Evolutionary conservation across 2,329 filamentous ascomycete genomes (phyloP).

Genomic region (Huntiella bhutanensis): DNA sequence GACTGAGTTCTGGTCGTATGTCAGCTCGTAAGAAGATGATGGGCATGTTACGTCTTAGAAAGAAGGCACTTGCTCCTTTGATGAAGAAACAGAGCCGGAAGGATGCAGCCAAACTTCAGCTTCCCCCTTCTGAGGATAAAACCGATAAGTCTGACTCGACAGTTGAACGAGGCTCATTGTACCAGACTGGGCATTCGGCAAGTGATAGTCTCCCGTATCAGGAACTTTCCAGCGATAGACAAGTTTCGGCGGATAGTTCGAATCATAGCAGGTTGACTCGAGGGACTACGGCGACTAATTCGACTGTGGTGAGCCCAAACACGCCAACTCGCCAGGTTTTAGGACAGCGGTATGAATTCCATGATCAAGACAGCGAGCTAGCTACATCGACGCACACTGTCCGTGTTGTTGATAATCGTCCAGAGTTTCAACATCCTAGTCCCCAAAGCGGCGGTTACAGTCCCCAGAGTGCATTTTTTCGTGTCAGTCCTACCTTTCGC

Average conservation of each 20-base stretch:
- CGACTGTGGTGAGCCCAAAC: neutral
- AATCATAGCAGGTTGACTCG: constrained; percentile 2
- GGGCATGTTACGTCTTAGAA: constrained; percentile 4
- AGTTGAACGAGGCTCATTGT: neutral
- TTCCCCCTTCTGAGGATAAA: neutral
- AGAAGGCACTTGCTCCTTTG: constrained; percentile 8
- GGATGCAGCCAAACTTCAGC: neutral
- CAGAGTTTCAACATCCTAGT: constrained; percentile 9
- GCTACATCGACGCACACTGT: constrained; percentile 10
- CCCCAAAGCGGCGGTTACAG: constrained; percentile 8
- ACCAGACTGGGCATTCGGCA: neutral
- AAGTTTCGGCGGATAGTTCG: constrained; percentile 2
- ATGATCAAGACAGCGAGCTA: constrained; percentile 5
- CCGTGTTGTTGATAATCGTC: constrained; percentile 8
- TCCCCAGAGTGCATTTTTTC: constrained; percentile 9
- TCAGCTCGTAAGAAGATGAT: constrained; percentile 2
- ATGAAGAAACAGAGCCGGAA: constrained; percentile 4
- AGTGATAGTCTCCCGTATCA: neutral
- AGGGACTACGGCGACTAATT: constrained; percentile 4
- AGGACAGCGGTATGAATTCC: constrained; percentile 4
- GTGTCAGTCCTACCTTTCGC: constrained; percentile 8
- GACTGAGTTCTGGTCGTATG: neutral
- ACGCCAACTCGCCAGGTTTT: constrained; percentile 4
- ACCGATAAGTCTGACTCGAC: neutral
- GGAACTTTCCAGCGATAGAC: neutral